Conservation (phyloP, 2,329 filamentous ascomycete species). For the Paracoccidioides brasiliensis region DNA sequence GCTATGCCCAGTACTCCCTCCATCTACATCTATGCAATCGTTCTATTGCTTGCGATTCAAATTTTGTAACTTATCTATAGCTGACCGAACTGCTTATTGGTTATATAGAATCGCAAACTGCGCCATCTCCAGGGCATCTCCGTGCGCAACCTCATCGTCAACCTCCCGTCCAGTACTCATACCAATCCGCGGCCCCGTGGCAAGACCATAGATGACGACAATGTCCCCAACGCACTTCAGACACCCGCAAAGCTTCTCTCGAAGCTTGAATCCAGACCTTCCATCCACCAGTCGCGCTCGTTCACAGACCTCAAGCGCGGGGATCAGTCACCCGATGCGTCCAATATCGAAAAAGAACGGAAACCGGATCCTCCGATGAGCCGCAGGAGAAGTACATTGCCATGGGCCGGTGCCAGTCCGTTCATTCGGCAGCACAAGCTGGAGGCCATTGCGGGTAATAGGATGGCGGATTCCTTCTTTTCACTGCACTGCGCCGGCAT, state of each 20-base stretch:
- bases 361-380: slow-evolving; percentile 11
- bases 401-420: slow-evolving; percentile 49
- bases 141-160: slow-evolving; percentile 69
- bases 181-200: slow-evolving; percentile 29
- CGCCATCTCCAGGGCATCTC: slow-evolving; percentile 79
- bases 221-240: slow-evolving; percentile 52
- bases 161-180: slow-evolving; percentile 22
- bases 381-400: slow-evolving; percentile 46
- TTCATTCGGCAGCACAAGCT: slow-evolving; percentile 58
- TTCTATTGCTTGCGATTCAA: too few relatives aligned
- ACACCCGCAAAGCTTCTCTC: slow-evolving; percentile 54
- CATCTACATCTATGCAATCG: not conserved
- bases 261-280: slow-evolving; percentile 33
- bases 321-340: slow-evolving; percentile 7
- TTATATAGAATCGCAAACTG: slow-evolving; percentile 62
- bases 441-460: slow-evolving; percentile 55
- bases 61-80: not conserved
- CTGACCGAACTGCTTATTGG: not conserved
- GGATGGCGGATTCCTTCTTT: slow-evolving; percentile 81
- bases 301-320: slow-evolving; percentile 39
- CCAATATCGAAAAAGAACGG: slow-evolving; percentile 6
- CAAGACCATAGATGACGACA: slow-evolving; percentile 63
- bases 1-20: slow-evolving; percentile 4
- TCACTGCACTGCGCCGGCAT: slow-evolving; percentile 58
- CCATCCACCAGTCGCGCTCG: slow-evolving; percentile 45